These are phyloP conservation scores for Raphidocelis subcapitata DNA, from an alignment of 139 green algal species.

Conservation along the genomic window DNA sequence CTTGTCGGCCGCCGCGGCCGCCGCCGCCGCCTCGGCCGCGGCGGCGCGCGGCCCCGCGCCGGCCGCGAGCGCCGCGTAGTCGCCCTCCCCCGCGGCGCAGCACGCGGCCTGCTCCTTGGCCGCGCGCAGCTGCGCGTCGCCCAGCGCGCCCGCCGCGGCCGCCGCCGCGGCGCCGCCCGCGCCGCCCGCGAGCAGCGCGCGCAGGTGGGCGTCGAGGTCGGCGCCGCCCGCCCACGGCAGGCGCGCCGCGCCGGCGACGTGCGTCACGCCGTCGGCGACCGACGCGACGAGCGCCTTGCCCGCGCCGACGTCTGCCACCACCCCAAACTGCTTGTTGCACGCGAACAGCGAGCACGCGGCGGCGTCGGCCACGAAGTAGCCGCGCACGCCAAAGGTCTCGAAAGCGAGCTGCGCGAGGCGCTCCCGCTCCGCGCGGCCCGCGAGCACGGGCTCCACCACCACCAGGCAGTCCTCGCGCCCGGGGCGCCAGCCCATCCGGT, in stretches of 20 bases:
- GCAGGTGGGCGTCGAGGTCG: conserved; percentile 49
- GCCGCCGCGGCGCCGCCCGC: background rate
- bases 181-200: conserved; percentile 1
- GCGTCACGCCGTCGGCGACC: conserved; percentile 75
- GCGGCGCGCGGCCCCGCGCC: background rate
- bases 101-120: conserved; percentile 25
- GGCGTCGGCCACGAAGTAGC: conserved; percentile 67
- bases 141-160: background rate
- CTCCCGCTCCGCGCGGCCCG: conserved; percentile 62
- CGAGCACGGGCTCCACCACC: conserved; percentile 71
- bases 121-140: background rate
- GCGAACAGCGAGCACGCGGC: conserved; percentile 74
- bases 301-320: conserved; percentile 82
- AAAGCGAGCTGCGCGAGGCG: conserved; percentile 78
- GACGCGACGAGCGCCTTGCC: conserved; percentile 77
- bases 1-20: background rate
- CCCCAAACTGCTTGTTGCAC: conserved; percentile 69
- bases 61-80: background rate
- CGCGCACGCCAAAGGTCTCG: conserved; percentile 67
- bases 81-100: background rate
- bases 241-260: conserved; percentile 35
- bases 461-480: conserved; percentile 69
- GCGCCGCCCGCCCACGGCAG: conserved; percentile 63
- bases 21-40: background rate
- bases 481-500: conserved; percentile 65